Conservation (phyloP, 345 rosid species). For the Eucalyptus sp. region DNA sequence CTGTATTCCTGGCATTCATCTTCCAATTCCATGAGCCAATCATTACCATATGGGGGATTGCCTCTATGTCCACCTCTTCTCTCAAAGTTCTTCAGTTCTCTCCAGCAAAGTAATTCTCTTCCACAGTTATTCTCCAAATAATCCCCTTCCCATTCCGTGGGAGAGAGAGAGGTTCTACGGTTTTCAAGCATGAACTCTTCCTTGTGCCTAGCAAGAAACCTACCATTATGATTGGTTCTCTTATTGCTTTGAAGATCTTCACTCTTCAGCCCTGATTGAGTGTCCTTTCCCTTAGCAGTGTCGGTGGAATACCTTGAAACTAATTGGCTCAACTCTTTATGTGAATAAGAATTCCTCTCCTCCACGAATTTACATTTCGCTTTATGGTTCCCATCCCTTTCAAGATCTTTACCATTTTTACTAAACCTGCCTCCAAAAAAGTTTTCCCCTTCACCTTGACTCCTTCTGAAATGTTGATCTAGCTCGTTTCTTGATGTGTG, state of each 20-base stretch:
- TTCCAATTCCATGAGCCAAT: constrained; percentile 12
- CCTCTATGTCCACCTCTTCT: constrained; percentile 16
- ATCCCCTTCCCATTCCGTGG: constrained; percentile 10
- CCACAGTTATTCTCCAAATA: constrained; percentile 9
- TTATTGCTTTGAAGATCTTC: constrained; percentile 3
- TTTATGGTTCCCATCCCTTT: constrained; percentile 4
- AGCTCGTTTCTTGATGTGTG: constrained; percentile 9
- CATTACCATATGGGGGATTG: constrained; percentile 10
- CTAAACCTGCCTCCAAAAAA: constrained; percentile 5
- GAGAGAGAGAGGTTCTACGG: constrained; percentile 3
- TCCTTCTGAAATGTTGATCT: constrained; percentile 6
- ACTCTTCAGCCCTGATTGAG: constrained; percentile 14
- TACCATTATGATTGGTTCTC: constrained; percentile 8
- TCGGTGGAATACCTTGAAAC: constrained; percentile 7
- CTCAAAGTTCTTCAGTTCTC: constrained; percentile 10
- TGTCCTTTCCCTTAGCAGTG: constrained; percentile 1
- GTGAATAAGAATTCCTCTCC: constrained; percentile 8
- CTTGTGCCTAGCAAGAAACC: constrained; percentile 5
- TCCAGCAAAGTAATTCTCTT: constrained; percentile 7
- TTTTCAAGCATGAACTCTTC: constrained; percentile 9
- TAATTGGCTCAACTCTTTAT: constrained; percentile 7
- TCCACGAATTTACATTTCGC: neutral
- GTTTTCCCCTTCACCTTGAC: constrained; percentile 9
- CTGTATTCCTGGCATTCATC: constrained; percentile 4
- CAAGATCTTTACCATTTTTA: constrained; percentile 4